Base-by-base conservation (phyloP, 2,329 filamentous ascomycete species). In the Coniella lustricola region DNA sequence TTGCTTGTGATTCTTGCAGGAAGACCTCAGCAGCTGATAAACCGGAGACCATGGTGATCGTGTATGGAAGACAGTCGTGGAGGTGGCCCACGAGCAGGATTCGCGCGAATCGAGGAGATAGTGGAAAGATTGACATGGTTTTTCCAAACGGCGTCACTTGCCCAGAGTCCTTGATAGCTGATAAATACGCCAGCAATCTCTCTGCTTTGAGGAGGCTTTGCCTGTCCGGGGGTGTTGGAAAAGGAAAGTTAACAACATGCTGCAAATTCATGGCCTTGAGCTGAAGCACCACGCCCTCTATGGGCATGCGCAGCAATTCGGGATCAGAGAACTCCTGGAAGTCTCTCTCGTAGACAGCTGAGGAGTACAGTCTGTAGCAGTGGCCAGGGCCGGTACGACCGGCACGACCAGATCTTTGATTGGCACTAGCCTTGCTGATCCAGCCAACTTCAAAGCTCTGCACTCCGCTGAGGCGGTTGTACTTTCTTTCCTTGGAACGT, bases 361-460 rank as follows among this genome's bases (percentile, higher is more conserved):
- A 95, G 0, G 90, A 96, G 67, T 95, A 98, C 4, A 98, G 69
- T 49, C 90, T 76, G 69, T 96, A 98, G 67, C 91, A 97, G 67
- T 98, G 94, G 7, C 93, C 93, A 1, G 93, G 90, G 0, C 90
- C 91, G 3, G 91, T 98, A 74, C 93, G 84, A 54, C 94, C 93
- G 49, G 93, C 93, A 76, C 93, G 88, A 68, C 93, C 93, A 51
- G 89, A 82, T 63, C 93, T 80, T 67, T 98, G 93, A 56, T 84
- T 87, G 7, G 93, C 91, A 63, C 89, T 95, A 22, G 93, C 93
- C 69, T 98, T 97, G 70, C 90, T 96, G 63, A 97, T 94, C 89
- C 91, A 98, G 35, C 86, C 85, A 46, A 98, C 81, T 59, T 95
- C 87, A 62, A 95, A 98, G 61, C 86, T 95, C 64, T 98, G 93